Conservation (phyloP, 306 rosid genomes). For the Prosopis cineraria region DNA sequence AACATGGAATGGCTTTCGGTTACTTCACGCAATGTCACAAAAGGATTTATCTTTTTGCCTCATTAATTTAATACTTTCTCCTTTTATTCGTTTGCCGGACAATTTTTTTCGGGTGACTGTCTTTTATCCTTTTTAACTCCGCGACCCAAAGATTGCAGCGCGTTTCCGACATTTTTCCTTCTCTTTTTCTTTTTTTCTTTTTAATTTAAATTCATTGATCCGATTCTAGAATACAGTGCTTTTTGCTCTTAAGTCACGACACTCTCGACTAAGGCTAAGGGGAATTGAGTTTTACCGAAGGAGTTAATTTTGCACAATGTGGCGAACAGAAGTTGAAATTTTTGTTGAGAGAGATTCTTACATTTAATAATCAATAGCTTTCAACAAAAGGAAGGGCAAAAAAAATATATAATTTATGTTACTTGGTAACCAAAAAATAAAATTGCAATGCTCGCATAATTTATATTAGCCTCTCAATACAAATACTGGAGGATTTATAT, state of each 20-base stretch:
- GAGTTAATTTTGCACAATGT: too few relatives aligned
- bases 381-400: too few relatives aligned
- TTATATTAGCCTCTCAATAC: too few relatives aligned
- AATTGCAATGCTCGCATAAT: too few relatives aligned
- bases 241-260: too few relatives aligned
- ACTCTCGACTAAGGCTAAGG: too few relatives aligned
- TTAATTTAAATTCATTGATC: background rate
- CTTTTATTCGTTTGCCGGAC: background rate
- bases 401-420: too few relatives aligned
- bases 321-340: too few relatives aligned
- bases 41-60: background rate
- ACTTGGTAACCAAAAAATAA: too few relatives aligned
- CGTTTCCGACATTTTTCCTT: background rate
- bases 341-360: too few relatives aligned
- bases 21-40: background rate
- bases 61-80: background rate
- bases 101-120: background rate
- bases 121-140: background rate
- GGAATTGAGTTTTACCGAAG: too few relatives aligned
- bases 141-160: background rate
- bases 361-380: too few relatives aligned
- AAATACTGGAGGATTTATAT: background rate
- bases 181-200: background rate
- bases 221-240: background rate
- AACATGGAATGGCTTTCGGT: background rate